These are phyloP conservation scores for Fusarium metavorans DNA, from an alignment of 2,329 filamentous ascomycete genomes.

Conservation along the genomic window DNA sequence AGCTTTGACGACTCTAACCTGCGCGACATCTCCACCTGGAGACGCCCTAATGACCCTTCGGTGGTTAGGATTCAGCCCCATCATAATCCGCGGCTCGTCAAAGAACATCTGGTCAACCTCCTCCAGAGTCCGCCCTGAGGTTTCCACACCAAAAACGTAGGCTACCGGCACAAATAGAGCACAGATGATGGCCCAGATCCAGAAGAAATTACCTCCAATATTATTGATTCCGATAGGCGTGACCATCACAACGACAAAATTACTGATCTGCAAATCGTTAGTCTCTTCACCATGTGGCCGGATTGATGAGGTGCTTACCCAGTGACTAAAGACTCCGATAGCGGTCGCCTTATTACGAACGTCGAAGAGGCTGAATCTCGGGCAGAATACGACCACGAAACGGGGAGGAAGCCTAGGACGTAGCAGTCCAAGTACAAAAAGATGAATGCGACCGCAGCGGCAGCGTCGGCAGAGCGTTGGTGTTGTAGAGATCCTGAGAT, in stretches of 20 bases:
- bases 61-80: slow-evolving; percentile 5
- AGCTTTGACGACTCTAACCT: background rate
- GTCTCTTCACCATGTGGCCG: background rate
- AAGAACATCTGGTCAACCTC: slow-evolving; percentile 16
- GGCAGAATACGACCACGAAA: background rate
- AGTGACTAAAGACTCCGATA: slow-evolving; percentile 1
- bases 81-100: slow-evolving; percentile 6
- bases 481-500: slow-evolving; percentile 6
- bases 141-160: slow-evolving; percentile 15
- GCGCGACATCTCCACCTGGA: background rate
- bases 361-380: background rate
- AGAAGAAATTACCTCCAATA: slow-evolving; percentile 13
- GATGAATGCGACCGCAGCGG: slow-evolving; percentile 10
- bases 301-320: background rate
- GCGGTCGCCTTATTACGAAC: background rate
- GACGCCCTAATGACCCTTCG: background rate
- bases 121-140: slow-evolving; percentile 1
- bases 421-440: slow-evolving; percentile 14
- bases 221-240: slow-evolving; percentile 7
- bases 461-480: background rate
- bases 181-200: slow-evolving; percentile 17
- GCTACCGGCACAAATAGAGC: slow-evolving; percentile 3
- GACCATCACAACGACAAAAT: slow-evolving; percentile 16
- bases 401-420: background rate
- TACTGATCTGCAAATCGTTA: slow-evolving; percentile 5